A percentile compares a stretch with the other conserved stretches of the same genome.
phyloP scores from a whole-genome alignment of 1,284 basidiomycete species.

The Microbotryum lychnidis-dioicae region DNA sequence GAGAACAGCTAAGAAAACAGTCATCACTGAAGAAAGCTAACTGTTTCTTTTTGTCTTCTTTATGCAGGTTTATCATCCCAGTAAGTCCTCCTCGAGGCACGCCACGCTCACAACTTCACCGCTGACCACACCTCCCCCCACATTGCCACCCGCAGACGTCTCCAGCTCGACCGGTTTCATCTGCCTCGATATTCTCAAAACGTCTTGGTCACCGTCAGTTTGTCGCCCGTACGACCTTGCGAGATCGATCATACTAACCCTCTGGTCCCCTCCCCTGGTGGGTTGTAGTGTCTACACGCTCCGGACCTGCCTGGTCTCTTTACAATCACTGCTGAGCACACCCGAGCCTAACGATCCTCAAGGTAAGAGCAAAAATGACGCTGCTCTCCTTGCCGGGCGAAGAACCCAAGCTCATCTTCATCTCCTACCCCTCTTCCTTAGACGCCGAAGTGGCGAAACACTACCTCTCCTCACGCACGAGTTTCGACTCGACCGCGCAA shows the following conservation, averaged over 20 bases:
- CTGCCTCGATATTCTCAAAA: slow-evolving; percentile 52
- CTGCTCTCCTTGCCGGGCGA: slow-evolving; percentile 89
- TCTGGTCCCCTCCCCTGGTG: no score
- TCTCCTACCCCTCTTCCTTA: no score
- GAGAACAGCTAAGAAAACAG: slow-evolving; percentile 23
- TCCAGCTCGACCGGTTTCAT: slow-evolving; percentile 89
- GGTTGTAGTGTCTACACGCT: slow-evolving; percentile 53
- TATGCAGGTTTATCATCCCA: slow-evolving; percentile 88
- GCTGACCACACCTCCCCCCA: no score
- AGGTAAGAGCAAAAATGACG: slow-evolving; percentile 91
- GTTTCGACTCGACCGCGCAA: slow-evolving; percentile 84
- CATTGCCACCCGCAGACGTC: slow-evolving; percentile 42
- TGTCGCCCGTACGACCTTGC: background rate
- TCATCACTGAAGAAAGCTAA: slow-evolving; percentile 28
- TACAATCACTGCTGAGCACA: slow-evolving; percentile 89
- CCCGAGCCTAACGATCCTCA: slow-evolving; percentile 97
- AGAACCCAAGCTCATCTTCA: slow-evolving; percentile 55
- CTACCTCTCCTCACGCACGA: slow-evolving; percentile 74
- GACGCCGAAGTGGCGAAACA: slow-evolving; percentile 97
- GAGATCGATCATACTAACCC: no score
- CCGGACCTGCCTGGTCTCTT: slow-evolving; percentile 90
- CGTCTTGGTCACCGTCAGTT: slow-evolving; percentile 51
- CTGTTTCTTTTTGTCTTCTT: background rate
- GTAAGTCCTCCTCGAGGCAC: slow-evolving; percentile 39
- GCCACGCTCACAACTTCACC: no score